These are phyloP conservation scores for Suillus fuscotomentosus DNA, from an alignment of 768 basidiomycete genomes.

Conservation along the genomic window DNA sequence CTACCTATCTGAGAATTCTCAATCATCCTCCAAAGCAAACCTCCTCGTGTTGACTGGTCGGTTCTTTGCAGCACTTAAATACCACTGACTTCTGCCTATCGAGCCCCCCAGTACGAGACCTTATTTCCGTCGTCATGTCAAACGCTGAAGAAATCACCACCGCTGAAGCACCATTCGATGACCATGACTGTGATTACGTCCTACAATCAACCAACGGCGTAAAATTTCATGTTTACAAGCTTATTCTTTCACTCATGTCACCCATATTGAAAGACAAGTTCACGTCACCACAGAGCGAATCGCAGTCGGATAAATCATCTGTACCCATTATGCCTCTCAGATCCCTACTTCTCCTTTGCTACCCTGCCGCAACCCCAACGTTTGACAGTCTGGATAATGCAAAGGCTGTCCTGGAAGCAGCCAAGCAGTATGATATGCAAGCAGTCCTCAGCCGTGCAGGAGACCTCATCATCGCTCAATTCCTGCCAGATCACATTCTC, in stretches of 20 bases:
- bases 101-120: neutral
- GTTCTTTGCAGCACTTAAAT: neutral
- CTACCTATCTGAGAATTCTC: no score
- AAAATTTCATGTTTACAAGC: conserved; percentile 35
- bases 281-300: conserved; percentile 11
- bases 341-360: conserved; percentile 38
- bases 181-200: conserved; percentile 32
- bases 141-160: neutral
- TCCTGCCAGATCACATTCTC: conserved; percentile 19
- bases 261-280: conserved; percentile 33
- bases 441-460: conserved; percentile 15
- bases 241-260: conserved; percentile 36
- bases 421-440: conserved; percentile 26
- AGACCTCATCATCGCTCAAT: conserved; percentile 9
- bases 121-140: neutral
- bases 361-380: conserved; percentile 24
- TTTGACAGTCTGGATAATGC: conserved; percentile 12
- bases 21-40: no score
- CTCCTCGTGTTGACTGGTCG: neutral
- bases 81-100: neutral
- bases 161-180: conserved; percentile 25
- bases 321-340: conserved; percentile 37
- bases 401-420: conserved; percentile 13
- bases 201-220: conserved; percentile 34
- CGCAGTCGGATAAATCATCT: conserved; percentile 10